Base-by-base conservation (phyloP, 1,284 basidiomycete genomes). In the Vanrija pseudolonga region DNA sequence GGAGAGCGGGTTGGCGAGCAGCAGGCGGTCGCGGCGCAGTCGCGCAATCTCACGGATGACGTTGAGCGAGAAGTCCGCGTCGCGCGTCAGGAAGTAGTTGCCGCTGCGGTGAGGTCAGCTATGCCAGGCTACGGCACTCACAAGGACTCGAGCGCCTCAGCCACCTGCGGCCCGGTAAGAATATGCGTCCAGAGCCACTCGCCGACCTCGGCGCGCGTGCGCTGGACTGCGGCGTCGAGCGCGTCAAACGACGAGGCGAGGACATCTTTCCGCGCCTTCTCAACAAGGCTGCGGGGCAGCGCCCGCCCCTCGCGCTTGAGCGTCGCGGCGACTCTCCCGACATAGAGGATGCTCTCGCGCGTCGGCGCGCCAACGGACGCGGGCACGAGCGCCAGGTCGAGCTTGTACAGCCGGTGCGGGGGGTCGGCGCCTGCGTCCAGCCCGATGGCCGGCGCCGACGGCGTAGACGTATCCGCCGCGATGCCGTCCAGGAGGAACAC, bases 131-230 rank as follows among this genome's bases (percentile, higher is more conserved):
- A 45, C 51, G 22, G 57, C 53, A 37, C 85, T 74, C 63, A 87
- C 85, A 90, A 73, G 6, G 84, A 84, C 54, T 88, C 81, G 12
- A 90, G 82, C 0, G 87, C 84, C 22, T 85, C 85, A 57, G 88
- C 84, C 0, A 94, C 87, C 61, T 91, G 88, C 60, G 84, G 83
- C 63, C 83, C 83, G 1, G 90, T 94, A 50, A 95, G 79, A 28
- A 95, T 86, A 65, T 92, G 90, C 28, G 84, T 77, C 90, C 92
- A 95, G 3, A 95, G 79, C 91, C 91, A 95, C 62, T 73, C 71
- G 55, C 72, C 73, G 14, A 72, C 61, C 24, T 69, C 69, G 6
- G 56, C 65, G 26, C 71, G 57, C 0, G 67, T 63, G 7, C 61
- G 44, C 22, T 64, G 78, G 26, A 92, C 82, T 53, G 85, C 82